These are phyloP conservation scores for Aphanomyces invadans DNA, from an alignment of 352 stramenopile genomes.

Conservation along the genomic window DNA sequence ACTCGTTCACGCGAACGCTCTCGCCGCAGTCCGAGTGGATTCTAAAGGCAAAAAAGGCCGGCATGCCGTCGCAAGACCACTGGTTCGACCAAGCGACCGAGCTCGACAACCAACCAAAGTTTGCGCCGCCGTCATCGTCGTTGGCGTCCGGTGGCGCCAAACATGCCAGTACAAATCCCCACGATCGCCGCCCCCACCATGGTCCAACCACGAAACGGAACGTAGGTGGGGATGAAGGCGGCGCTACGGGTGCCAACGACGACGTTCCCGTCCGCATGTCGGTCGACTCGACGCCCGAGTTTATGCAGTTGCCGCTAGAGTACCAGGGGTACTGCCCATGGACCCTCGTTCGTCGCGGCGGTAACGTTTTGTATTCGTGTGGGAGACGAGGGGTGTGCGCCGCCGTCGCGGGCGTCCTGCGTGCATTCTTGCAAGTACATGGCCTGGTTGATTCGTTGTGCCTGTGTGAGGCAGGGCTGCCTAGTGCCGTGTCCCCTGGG, in stretches of 20 bases:
- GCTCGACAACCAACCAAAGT: slow-evolving; percentile 27
- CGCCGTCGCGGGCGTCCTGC: too few species aligned
- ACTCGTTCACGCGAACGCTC: slow-evolving; percentile 56
- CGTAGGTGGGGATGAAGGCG: neutral
- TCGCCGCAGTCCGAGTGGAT: slow-evolving; percentile 47
- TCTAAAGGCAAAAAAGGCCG: slow-evolving; percentile 31
- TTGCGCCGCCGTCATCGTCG: slow-evolving; percentile 19
- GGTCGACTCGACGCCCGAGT: slow-evolving; percentile 89
- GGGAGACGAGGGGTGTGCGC: too few species aligned
- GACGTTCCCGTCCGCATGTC: slow-evolving; percentile 71
- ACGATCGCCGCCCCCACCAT: too few species aligned
- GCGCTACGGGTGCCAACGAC: neutral
- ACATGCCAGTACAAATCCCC: neutral
- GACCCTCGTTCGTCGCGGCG: slow-evolving; percentile 82
- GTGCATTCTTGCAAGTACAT: too few species aligned
- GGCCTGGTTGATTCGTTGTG: too few species aligned
- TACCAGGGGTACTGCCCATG: slow-evolving; percentile 92
- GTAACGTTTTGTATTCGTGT: too few species aligned
- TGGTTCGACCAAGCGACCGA: slow-evolving; percentile 48
- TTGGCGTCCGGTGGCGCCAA: neutral
- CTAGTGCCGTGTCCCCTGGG: neutral
- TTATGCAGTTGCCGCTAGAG: slow-evolving; percentile 90
- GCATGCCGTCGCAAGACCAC: slow-evolving; percentile 36
- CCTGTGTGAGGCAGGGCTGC: slow-evolving; percentile 43
- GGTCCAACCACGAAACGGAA: too few species aligned